Evolutionary conservation across 495 filamentous ascomycete species (phyloP), one percentile per base, ranked within the genome.

Genomic region (Physcia stellaris): DNA sequence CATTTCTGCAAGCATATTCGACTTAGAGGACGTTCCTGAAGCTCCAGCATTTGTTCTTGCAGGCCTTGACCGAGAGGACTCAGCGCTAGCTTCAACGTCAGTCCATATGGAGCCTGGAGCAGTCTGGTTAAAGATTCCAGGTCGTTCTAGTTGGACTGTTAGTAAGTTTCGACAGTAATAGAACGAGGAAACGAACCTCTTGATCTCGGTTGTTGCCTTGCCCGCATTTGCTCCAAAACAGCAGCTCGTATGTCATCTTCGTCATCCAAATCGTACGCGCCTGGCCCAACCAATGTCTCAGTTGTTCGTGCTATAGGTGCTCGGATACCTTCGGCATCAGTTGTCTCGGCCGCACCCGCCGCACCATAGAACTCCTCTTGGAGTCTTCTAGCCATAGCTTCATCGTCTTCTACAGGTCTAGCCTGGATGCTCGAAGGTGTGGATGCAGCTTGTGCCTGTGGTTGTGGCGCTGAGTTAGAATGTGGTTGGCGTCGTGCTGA

Each of bases 271-370:
- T 79, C 73, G 38, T 47, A 53, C 23, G 67, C 56, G 11, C 59
- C 71, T 11, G 81, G 82, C 2, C 78, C 87, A 22, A 94, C 79
- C 28, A 98, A 70, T 1, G 83, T 95, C 60, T 96, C 92, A 15
- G 82, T 90, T 12, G 79, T 92, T 42, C 86, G 75, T 27, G 79
- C 84, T 61, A 98, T 87, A 20, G 90, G 90, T 27, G 92, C 90
- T 49, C 90, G 70, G 26, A 96, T 79, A 11, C 65, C 78, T 44
- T 83, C 77, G 13, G 66, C 69, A 50, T 67, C 63, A 6, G 53
- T 41, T 9, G 42, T 39, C 24, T 61, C 50, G 39, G 40, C 35
- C 27, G 50, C 43, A 46, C 64, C 62, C 46, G 70, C 60, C 38
- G 60, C 70, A 38, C 67, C 61, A 52, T 95, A 96, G 51, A 94